Base-by-base conservation (phyloP, 2,329 filamentous ascomycete species). In the Colletotrichum salicis region DNA sequence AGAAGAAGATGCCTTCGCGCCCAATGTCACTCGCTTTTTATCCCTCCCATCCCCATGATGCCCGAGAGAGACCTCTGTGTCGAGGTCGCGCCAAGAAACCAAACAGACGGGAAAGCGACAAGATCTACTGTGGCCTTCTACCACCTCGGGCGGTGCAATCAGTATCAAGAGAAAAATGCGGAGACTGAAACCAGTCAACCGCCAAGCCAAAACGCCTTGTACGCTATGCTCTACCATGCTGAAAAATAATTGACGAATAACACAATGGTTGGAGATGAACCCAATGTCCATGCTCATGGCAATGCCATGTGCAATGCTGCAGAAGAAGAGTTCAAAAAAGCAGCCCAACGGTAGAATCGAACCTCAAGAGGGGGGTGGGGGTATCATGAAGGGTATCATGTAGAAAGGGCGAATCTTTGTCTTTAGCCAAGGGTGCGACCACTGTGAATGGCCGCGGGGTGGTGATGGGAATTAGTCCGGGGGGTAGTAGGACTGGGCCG, bases 361-460 rank as follows among this genome's bases (percentile, higher is more conserved):
- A 67, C 72, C 61, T 66, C 68, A 70, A 64, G 69, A 67, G 56
- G 59, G 68, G 64, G 63, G 66, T 58, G 66, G 75, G 41, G 75
- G 75, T 76, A 76, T 76, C 75, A 76, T 76, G 72, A 71, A 70
- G 75, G 72, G 72, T 74, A 74, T 74, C 68, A 72, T 73, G 63
- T 67, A 64, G 62, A 75, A 66, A 56, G 55, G 59, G 11, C 55
- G 41, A 62, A 37, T 71, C 58, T 64, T 60, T 67, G 58, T 58
- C 54, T 67, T 84, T 78, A 89, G 45, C 86, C 86, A 70, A 89
- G 78, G 3, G 85, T 85, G 60, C 87, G 85, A 52, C 87, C 87
- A 75, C 85, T 88, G 73, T 87, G 86, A 48, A 90, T 86, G 35
- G 86, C 82, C 75, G 86, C 19, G 19, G 41, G 86, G 51, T 86